Percentiles rank a stretch among this genome's conserved stretches.
These are phyloP conservation scores for Nicotiana sylvestris DNA, from an alignment of 257 asterid genomes.

Conservation along the genomic window DNA sequence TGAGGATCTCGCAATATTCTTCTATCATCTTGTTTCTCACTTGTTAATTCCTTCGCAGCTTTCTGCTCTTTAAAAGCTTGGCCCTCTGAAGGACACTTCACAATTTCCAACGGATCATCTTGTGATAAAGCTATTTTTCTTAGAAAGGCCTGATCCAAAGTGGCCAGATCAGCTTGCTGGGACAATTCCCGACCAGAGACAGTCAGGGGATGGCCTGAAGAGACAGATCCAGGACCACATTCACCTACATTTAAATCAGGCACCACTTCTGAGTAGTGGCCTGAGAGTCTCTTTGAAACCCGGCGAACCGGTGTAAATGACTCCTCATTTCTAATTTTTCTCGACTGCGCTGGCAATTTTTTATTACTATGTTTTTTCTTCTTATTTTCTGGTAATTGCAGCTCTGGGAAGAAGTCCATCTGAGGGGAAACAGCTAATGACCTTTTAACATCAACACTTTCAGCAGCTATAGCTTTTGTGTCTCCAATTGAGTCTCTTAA, in stretches of 20 bases:
- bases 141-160: slow-evolving; percentile 7
- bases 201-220: neutral
- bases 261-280: slow-evolving; percentile 26
- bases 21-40: neutral
- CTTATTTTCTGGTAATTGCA: slow-evolving; percentile 23
- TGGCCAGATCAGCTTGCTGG: slow-evolving; percentile 12
- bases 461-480: neutral
- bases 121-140: slow-evolving; percentile 5
- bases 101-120: neutral
- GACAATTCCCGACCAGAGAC: neutral
- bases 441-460: slow-evolving; percentile 4
- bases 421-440: slow-evolving; percentile 1
- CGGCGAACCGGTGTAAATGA: slow-evolving; percentile 16
- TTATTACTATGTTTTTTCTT: slow-evolving; percentile 1
- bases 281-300: slow-evolving; percentile 31
- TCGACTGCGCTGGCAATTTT: neutral
- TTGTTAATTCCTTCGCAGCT: neutral
- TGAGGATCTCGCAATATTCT: neutral
- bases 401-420: slow-evolving; percentile 12
- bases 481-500: neutral
- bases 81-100: neutral
- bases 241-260: slow-evolving; percentile 20
- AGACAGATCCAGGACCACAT: slow-evolving; percentile 19
- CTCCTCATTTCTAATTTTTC: slow-evolving; percentile 17
- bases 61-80: neutral